Evolutionary conservation across 768 basidiomycete species (phyloP).

Genomic region (Mycena olivaceomarginata): DNA sequence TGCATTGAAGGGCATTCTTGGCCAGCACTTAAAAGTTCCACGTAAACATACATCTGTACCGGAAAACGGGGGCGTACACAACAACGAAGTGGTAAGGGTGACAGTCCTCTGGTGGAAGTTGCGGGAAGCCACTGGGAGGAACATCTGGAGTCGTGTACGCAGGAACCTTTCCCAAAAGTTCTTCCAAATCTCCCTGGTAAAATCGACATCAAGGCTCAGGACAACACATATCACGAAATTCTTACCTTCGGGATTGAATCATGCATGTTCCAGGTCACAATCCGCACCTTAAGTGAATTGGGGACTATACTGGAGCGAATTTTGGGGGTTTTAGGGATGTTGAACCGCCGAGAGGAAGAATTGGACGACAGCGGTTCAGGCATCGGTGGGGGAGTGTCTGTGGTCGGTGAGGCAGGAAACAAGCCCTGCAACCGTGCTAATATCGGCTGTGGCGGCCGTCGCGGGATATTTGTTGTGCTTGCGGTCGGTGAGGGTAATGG

Average conservation of each 20-base stretch:
- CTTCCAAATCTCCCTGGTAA: conserved; percentile 81
- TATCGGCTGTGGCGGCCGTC: conserved; percentile 56
- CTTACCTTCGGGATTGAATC: conserved; percentile 85
- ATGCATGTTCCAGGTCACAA: conserved; percentile 92
- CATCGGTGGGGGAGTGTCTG: conserved; percentile 46
- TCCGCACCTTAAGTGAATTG: conserved; percentile 78
- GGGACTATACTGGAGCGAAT: conserved; percentile 49
- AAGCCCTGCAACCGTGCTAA: conserved; percentile 72
- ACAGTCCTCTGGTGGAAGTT: conserved; percentile 66
- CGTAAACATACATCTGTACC: conserved; percentile 30
- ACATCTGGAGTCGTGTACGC: conserved; percentile 57
- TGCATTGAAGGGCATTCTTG: conserved; percentile 91
- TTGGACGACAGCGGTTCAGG: conserved; percentile 48
- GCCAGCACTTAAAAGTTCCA: conserved; percentile 63
- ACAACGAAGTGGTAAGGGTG: conserved; percentile 90
- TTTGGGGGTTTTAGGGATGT: too few relatives aligned
- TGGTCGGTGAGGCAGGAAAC: conserved; percentile 62
- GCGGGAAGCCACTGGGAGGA: conserved; percentile 60
- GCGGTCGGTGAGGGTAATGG: neutral
- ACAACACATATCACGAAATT: neutral
- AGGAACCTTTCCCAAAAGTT: conserved; percentile 80
- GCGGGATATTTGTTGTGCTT: conserved; percentile 29
- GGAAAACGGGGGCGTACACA: conserved; percentile 68
- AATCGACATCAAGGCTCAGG: conserved; percentile 13
- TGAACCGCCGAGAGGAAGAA: neutral